Evolutionary conservation across 2,329 filamentous ascomycete species (phyloP).

Genomic region (Aspergillus ustus): DNA sequence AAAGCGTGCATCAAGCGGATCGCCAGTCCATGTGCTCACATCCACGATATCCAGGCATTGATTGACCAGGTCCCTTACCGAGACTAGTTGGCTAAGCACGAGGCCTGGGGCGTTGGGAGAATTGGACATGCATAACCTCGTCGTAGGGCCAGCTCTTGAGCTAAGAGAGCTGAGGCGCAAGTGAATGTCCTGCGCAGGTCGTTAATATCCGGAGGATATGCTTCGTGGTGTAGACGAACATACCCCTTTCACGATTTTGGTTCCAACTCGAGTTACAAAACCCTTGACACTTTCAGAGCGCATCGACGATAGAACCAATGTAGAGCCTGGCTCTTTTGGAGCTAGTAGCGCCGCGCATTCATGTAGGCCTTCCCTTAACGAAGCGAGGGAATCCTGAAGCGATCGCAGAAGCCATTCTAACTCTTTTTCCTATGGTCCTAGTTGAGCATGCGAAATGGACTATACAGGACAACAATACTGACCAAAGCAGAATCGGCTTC

Average conservation of each 20-base stretch:
- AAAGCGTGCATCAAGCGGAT: slow-evolving; percentile 62
- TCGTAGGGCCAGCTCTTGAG: slow-evolving; percentile 55
- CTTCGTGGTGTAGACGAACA: slow-evolving; percentile 37
- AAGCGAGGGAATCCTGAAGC: slow-evolving; percentile 64
- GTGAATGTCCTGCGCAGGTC: slow-evolving; percentile 66
- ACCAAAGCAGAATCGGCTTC: slow-evolving; percentile 61
- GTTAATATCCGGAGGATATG: background rate
- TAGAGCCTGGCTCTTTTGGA: slow-evolving; percentile 82
- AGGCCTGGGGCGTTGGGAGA: slow-evolving; percentile 61
- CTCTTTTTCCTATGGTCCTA: slow-evolving; percentile 55
- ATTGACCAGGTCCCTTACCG: slow-evolving; percentile 77
- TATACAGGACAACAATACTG: slow-evolving; percentile 24
- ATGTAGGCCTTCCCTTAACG: slow-evolving; percentile 73
- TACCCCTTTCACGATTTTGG: slow-evolving; percentile 89
- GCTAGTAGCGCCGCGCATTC: slow-evolving; percentile 88
- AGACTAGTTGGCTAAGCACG: slow-evolving; percentile 70
- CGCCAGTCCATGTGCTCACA: slow-evolving; percentile 73
- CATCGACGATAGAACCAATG: slow-evolving; percentile 83
- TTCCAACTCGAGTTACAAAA: slow-evolving; percentile 85
- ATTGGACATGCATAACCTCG: slow-evolving; percentile 57
- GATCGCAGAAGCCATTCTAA: slow-evolving; percentile 67
- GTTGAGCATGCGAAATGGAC: background rate
- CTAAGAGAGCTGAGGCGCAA: slow-evolving; percentile 66
- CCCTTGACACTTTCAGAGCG: slow-evolving; percentile 91
- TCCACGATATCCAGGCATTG: slow-evolving; percentile 82